Percentiles rank a stretch among this genome's conserved stretches.
These are phyloP conservation scores for Russula earlei DNA, from an alignment of 768 basidiomycete genomes.

Conservation along the genomic window DNA sequence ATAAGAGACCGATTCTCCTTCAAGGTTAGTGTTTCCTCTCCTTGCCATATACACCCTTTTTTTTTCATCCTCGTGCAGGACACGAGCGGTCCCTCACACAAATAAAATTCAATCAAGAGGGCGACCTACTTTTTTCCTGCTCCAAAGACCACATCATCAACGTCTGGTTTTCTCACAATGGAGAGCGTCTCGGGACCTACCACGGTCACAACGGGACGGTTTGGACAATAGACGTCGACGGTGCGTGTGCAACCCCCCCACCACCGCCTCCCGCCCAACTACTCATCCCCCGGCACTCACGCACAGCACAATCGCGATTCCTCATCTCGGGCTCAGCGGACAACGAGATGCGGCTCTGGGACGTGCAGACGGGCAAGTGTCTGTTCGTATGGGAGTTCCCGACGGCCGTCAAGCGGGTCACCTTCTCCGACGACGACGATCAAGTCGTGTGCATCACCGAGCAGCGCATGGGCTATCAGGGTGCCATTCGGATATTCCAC, in stretches of 20 bases:
- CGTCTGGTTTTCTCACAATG: conserved; percentile 96
- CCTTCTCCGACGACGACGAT: conserved; percentile 79
- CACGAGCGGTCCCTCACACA: conserved; percentile 97
- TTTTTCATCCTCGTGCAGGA: conserved; percentile 36
- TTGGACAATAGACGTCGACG: conserved; percentile 95
- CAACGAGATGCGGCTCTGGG: conserved; percentile 88
- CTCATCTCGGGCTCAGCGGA: conserved; percentile 91
- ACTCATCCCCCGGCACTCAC: neutral
- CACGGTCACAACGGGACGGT: conserved; percentile 93
- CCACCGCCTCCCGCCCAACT: too few relatives aligned
- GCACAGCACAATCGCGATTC: conserved; percentile 68
- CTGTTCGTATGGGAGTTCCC: conserved; percentile 96
- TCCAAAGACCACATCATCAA: conserved; percentile 95
- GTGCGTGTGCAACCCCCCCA: conserved; percentile 38
- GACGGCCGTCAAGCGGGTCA: conserved; percentile 93
- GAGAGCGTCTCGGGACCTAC: conserved; percentile 94
- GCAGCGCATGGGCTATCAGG: conserved; percentile 90
- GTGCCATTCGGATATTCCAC: conserved; percentile 83
- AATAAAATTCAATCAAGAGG: conserved; percentile 95
- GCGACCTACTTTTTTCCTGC: conserved; percentile 90
- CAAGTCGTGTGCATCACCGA: conserved; percentile 91
- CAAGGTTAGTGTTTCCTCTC: neutral
- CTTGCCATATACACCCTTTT: neutral
- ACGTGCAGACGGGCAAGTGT: conserved; percentile 82
- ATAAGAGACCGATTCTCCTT: conserved; percentile 7